These are phyloP conservation scores for Fusarium coffeatum DNA, from an alignment of 2,329 filamentous ascomycete species.

Conservation along the genomic window DNA sequence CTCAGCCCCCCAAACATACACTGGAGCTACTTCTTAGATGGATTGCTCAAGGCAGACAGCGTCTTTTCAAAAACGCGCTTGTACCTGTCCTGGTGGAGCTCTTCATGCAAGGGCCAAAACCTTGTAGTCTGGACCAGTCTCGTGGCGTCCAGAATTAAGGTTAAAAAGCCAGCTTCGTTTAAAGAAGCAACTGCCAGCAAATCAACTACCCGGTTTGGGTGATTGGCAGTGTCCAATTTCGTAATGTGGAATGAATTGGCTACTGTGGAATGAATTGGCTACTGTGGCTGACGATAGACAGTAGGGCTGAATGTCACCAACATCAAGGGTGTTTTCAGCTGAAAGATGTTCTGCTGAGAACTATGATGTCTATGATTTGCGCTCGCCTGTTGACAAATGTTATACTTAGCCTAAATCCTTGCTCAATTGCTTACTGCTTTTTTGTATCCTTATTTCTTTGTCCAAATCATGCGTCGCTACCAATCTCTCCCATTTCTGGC, in stretches of 20 bases:
- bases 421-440: fast-evolving
- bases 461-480: not conserved
- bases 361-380: not conserved
- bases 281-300: slow-evolving; percentile 7
- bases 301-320: not conserved
- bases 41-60: slow-evolving; percentile 5
- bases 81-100: not conserved
- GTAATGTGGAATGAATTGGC: not conserved
- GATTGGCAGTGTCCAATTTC: not conserved
- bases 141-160: slow-evolving; percentile 14
- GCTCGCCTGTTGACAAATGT: not conserved
- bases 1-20: not conserved
- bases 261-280: slow-evolving; percentile 13
- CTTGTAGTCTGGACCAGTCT: slow-evolving; percentile 6
- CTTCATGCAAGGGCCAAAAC: not conserved
- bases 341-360: not conserved
- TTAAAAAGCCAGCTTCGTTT: slow-evolving; percentile 21
- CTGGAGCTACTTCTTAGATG: not conserved
- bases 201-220: not conserved
- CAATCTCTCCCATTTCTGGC: not conserved
- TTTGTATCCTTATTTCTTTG: fast-evolving
- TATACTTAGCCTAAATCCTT: not conserved
- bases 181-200: not conserved
- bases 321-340: not conserved
- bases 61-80: not conserved